These are phyloP conservation scores for Leccinum olivaceopallidum DNA, from an alignment of 768 basidiomycete genomes.

Conservation along the genomic window DNA sequence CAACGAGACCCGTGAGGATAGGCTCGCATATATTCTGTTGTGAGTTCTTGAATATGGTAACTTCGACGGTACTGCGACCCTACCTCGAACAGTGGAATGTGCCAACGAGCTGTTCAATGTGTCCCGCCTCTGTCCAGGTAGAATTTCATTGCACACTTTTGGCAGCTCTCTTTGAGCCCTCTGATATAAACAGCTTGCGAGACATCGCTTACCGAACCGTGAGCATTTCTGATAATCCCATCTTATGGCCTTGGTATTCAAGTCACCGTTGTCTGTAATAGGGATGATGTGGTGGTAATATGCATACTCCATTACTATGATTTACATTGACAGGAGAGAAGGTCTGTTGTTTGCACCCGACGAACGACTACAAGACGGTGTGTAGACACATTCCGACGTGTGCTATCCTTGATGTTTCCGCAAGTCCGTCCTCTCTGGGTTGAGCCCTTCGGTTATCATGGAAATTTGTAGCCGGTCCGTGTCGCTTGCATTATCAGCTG, in stretches of 20 bases:
- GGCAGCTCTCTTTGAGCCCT: not conserved
- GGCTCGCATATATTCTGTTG: constrained; percentile 90
- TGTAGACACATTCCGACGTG: constrained; percentile 35
- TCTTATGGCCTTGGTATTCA: not conserved
- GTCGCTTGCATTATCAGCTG: not conserved
- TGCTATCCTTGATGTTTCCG: constrained; percentile 2
- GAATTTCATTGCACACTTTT: not conserved
- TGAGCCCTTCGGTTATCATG: constrained; percentile 71
- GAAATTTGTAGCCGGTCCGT: constrained; percentile 79
- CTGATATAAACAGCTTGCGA: constrained; percentile 64
- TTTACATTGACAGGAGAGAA: constrained; percentile 28
- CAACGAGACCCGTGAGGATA: constrained; percentile 26
- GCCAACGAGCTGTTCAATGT: constrained; percentile 82
- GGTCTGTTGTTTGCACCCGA: constrained; percentile 82
- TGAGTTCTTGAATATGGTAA: constrained; percentile 28
- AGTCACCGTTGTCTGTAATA: constrained; percentile 5
- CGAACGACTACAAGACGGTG: constrained; percentile 91
- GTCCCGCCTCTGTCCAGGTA: constrained; percentile 78
- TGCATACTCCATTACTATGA: not conserved
- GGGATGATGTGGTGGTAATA: constrained; percentile 61
- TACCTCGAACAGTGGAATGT: constrained; percentile 60
- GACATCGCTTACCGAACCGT: constrained; percentile 79
- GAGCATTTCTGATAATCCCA: constrained; percentile 27
- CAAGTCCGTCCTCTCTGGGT: constrained; percentile 83
- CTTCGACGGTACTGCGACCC: not conserved